Base-by-base conservation (phyloP, 2,329 filamentous ascomycete genomes). In the Talaromyces sp. region DNA sequence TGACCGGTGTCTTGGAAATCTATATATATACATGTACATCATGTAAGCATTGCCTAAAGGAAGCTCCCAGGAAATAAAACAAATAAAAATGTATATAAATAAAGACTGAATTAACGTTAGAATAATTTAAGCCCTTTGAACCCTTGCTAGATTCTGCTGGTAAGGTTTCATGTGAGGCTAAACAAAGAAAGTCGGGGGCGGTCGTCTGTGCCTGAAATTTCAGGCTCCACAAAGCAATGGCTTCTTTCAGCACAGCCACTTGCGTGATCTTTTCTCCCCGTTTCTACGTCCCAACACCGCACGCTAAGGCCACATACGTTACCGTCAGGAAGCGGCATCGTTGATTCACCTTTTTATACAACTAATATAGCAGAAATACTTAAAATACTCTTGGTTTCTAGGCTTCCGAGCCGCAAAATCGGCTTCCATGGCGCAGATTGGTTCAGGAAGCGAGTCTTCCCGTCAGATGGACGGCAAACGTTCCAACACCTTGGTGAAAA, bases 401-500 rank as follows among this genome's bases (percentile, higher is more conserved):
- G 16, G 36, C 16, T 40, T 40, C 36, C 14, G 36, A 5, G 36
- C 36, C 4, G 1, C 16, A 3, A n/a, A 40, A 40, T n/a, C 36
- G 16, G 36, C 36, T 40, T 7, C 14, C 2, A 40, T 40, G 36
- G 36, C 36, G 36, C 36, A 40, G n/a, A 14, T 40, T n/a, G 36
- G 14, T 40, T 40, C 36, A 16, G 36, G 36, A 40, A n/a, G 16
- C 36, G 36, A 40, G 36, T 8, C 36, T 6, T 40, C 36, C 36
- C 36, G 36, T n/a, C 36, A 40, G 36, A 5, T 40, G 36, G 36
- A 40, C 16, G n/a, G 14, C 36, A 40, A 40, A 40, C 36, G 36
- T 40, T 40, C 36, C 36, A 36, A 36, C 14, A 40, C n/a, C 36
- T 40, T 40, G 5, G 36, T 40, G 16, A 65, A 56, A 30, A 65